A percentile compares a stretch with the other conserved stretches of the same genome.
phyloP scores from a whole-genome alignment of 257 asterid genomes.

The Parsonsia alboflavescens region DNA sequence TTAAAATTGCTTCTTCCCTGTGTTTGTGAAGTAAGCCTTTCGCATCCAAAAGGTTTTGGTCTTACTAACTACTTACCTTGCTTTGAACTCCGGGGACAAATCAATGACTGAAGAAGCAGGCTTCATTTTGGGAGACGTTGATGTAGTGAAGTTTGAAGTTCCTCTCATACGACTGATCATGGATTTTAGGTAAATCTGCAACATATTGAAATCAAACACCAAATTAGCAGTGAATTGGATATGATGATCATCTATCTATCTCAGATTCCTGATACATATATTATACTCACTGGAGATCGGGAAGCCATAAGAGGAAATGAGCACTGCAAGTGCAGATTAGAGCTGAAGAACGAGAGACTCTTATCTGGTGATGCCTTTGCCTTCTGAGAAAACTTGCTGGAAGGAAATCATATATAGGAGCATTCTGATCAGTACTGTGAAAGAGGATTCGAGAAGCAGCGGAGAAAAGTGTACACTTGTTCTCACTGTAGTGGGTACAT shows the following conservation, averaged over 20 bases:
- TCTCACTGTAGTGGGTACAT: neutral
- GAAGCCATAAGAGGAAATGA: slow-evolving; percentile 26
- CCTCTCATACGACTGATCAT: slow-evolving; percentile 20
- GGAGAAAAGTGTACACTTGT: neutral
- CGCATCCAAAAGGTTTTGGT: too few species aligned
- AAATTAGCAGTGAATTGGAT: neutral
- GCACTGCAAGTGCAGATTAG: neutral
- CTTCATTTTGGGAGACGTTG: slow-evolving; percentile 27
- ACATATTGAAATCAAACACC: neutral
- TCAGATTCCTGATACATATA: too few species aligned
- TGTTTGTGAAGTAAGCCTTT: too few species aligned
- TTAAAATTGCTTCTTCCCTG: too few species aligned
- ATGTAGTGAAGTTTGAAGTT: slow-evolving; percentile 25
- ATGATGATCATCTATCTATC: too few species aligned
- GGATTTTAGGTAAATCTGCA: slow-evolving; percentile 23
- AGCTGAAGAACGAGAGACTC: neutral
- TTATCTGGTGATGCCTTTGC: neutral
- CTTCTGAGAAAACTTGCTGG: neutral
- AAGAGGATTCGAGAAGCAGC: neutral
- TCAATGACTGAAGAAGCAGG: slow-evolving; percentile 15
- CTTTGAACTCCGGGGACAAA: slow-evolving; percentile 9
- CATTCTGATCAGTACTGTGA: neutral
- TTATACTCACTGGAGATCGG: slow-evolving; percentile 18
- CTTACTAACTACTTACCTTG: slow-evolving; percentile 19
- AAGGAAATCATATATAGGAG: neutral